Base-by-base conservation (phyloP, 805 yeast genomes). In the Saturnispora ahearnii region DNA sequence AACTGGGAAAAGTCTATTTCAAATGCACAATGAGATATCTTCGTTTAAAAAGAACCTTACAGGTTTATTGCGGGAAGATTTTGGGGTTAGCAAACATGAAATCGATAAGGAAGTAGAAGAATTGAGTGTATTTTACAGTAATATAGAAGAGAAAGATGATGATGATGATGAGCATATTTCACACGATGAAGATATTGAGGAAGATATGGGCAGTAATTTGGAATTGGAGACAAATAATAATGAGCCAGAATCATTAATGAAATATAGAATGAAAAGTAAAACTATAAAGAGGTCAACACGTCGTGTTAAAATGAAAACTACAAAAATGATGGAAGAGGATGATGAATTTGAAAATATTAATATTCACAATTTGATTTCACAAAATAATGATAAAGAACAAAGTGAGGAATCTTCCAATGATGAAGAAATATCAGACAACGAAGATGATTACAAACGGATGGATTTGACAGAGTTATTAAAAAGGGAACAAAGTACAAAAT, bases 281-380 rank as follows among this genome's bases (percentile, higher is more conserved):
- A 77, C 81, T 0, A 77, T 73, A 41, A 78, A 78, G 62, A 62
- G 82, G 55, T 71, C 75, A 0, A 77, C 82, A 1, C 64, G 78
- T 48, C 66, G 79, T 47, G 71, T 73, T 62, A 76, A 74, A 51
- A 66, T 78, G 53, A 73, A 69, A 52, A 77, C 81, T 0, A 52
- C 51, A 4, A 62, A 55, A 3, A 55, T 58, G 0, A 58, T 53
- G 2, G 47, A 51, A 3, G 55, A 49, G 22, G 63, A 62, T 5
- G 73, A 69, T 42, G 59, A 56, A 9, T 53, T 74, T 33, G 64
- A 62, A 15, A 59, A 60, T 12, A 65, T 69, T 28, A 63, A 77
- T 53, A 60, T 78, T 7, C 78, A 73, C 44, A 61, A 66, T 18
- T 68, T 67, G 47, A 62, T 76, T 28, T 28, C 30, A 11, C 28